phyloP scores from a whole-genome alignment of 768 basidiomycete species.

The Agaricus subrufescens region DNA sequence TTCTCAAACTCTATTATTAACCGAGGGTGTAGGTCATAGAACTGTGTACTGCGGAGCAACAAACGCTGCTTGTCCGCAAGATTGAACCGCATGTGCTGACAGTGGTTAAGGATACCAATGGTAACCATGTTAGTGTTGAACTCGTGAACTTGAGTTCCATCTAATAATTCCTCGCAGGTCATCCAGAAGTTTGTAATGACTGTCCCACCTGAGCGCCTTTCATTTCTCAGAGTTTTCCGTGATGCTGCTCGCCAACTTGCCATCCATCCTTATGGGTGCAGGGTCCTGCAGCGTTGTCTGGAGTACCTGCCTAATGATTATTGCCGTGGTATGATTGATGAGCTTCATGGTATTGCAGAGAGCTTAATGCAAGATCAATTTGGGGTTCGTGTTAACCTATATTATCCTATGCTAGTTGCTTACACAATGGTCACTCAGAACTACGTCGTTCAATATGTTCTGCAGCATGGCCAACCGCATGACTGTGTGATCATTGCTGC shows the following conservation, averaged over 20 bases:
- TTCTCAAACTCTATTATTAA: neutral
- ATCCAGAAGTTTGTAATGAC: slow-evolving; percentile 86
- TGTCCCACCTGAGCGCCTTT: slow-evolving; percentile 70
- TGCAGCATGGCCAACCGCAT: slow-evolving; percentile 70
- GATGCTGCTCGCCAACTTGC: slow-evolving; percentile 79
- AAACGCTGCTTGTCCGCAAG: slow-evolving; percentile 69
- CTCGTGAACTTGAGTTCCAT: neutral
- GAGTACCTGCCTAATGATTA: slow-evolving; percentile 73
- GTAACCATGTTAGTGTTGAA: slow-evolving; percentile 73
- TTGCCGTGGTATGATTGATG: slow-evolving; percentile 71
- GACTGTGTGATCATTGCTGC: slow-evolving; percentile 66
- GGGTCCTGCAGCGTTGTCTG: slow-evolving; percentile 90
- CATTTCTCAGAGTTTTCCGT: slow-evolving; percentile 70
- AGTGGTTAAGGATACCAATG: slow-evolving; percentile 88
- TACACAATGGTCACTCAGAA: slow-evolving; percentile 44
- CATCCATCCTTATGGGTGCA: slow-evolving; percentile 89
- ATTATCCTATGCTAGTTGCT: neutral
- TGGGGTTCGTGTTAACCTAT: slow-evolving; percentile 49
- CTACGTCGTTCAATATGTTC: slow-evolving; percentile 92
- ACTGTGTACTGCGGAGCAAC: slow-evolving; percentile 72
- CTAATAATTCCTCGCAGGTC: slow-evolving; percentile 41
- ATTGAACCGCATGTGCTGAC: slow-evolving; percentile 75
- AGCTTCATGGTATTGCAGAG: slow-evolving; percentile 67
- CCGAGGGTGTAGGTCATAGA: slow-evolving; percentile 66
- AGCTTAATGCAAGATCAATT: slow-evolving; percentile 88